These are phyloP conservation scores for Cercospora sp. DNA, from an alignment of 2,329 filamentous ascomycete species.

Conservation along the genomic window DNA sequence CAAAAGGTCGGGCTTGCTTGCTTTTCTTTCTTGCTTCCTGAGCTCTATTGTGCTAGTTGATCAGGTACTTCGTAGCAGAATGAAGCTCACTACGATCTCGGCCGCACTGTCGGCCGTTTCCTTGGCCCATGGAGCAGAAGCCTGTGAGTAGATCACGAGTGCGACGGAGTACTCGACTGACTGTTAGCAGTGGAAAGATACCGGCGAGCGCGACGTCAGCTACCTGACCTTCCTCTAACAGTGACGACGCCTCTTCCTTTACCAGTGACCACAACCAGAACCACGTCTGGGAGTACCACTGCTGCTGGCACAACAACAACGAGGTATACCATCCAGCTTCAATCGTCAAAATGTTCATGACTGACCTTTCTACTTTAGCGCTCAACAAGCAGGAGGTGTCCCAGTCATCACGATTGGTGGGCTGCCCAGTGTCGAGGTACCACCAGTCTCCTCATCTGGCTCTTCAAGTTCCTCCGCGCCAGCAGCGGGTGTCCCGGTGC, in stretches of 20 bases:
- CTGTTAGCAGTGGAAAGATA: not conserved
- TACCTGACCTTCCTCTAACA: not conserved
- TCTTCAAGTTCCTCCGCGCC: not conserved
- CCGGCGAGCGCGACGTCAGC: not conserved
- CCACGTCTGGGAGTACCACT: not conserved
- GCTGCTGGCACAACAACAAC: not conserved
- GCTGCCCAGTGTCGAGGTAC: not conserved
- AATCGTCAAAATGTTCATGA: not conserved
- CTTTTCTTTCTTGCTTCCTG: not conserved
- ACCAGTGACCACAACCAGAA: not conserved
- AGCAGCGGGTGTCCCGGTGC: not conserved
- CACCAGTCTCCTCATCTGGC: not conserved
- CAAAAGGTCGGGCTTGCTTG: slow-evolving; percentile 13
- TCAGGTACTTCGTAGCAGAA: not conserved
- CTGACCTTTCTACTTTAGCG: not conserved
- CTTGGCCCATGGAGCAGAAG: slow-evolving; percentile 5
- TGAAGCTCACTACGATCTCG: not conserved
- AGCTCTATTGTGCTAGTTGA: not conserved
- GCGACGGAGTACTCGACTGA: not conserved
- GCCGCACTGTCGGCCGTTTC: slow-evolving; percentile 16
- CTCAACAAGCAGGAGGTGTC: not conserved
- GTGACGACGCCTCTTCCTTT: not conserved
- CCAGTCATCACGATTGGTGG: not conserved
- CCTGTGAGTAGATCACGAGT: not conserved
- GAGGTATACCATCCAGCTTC: not conserved